Percentiles rank a stretch among this genome's conserved stretches.
Evolutionary conservation across 1,284 basidiomycete species (phyloP).

Genomic region (Cutaneotrichosporon sp.): DNA sequence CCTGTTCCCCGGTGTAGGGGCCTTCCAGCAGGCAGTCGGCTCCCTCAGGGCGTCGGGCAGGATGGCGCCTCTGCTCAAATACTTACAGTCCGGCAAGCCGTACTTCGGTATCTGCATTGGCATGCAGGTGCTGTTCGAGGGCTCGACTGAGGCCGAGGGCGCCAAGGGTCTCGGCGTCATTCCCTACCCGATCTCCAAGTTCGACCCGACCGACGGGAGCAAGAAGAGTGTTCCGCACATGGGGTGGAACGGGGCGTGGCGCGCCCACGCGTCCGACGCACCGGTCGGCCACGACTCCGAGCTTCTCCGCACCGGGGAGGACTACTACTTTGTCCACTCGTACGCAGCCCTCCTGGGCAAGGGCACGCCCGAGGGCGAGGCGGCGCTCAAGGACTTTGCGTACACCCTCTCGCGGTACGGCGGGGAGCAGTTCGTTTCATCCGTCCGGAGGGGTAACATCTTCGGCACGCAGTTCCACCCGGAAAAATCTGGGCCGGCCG

Average conservation of each 20-base stretch:
- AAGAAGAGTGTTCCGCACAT: slow-evolving; percentile 92
- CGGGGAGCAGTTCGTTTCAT: slow-evolving; percentile 83
- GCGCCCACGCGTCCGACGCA: slow-evolving; percentile 17
- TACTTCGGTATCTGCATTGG: slow-evolving; percentile 99
- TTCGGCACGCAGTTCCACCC: slow-evolving; percentile 98
- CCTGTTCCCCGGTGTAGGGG: slow-evolving; percentile 96
- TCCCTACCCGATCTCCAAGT: slow-evolving; percentile 47
- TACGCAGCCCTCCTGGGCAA: slow-evolving; percentile 62
- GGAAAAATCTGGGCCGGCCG: slow-evolving; percentile 93
- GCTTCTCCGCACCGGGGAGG: slow-evolving; percentile 49
- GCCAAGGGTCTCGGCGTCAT: slow-evolving; percentile 49
- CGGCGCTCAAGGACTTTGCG: slow-evolving; percentile 58
- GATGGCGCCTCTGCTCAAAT: slow-evolving; percentile 71
- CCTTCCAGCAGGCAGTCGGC: slow-evolving; percentile 82
- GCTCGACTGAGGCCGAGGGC: slow-evolving; percentile 65
- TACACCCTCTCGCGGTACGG: slow-evolving; percentile 91
- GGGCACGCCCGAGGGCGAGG: slow-evolving; percentile 49
- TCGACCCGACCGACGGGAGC: slow-evolving; percentile 34
- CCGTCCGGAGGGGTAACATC: slow-evolving; percentile 76
- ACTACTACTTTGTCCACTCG: slow-evolving; percentile 98
- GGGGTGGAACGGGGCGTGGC: slow-evolving; percentile 80
- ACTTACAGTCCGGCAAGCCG: slow-evolving; percentile 83
- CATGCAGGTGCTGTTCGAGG: slow-evolving; percentile 88
- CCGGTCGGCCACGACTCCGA: slow-evolving; percentile 37
- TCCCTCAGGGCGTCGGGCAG: slow-evolving; percentile 71